Base-by-base conservation (phyloP, 257 asterid species). In the Eucommia ulmoides region DNA sequence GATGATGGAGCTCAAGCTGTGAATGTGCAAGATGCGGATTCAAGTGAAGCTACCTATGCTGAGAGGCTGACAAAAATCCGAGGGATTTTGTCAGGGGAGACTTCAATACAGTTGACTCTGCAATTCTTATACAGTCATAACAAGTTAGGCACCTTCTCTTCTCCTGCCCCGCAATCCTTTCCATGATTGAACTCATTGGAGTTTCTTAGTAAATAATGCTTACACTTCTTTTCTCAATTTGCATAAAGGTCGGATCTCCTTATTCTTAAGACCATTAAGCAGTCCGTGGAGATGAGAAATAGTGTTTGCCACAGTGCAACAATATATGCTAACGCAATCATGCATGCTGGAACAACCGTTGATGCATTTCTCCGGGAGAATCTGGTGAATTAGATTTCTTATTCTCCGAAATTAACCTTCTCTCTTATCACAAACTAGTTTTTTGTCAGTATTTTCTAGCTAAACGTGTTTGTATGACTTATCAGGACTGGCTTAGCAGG, bases 291-390 rank as follows among this genome's bases (percentile, higher is more conserved):
- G 79, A 80, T 81, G 93, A 81, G 95, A 74, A 86, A 81, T 47
- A 83, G 93, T 56, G 95, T 81, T 38, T 86, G 94, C 66, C 99
- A 83, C 54, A 91, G 99, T 72, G 99, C 99, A 54, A 86, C 97
- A 22, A 83, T 91, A 59, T 87, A 79, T 63, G 81, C 97, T 1
- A 91, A 91, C 74, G 99, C 99, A 35, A 79, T 91, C 64, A 91
- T 91, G 97, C 99, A 91, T 65, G 97, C 99, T 45, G 99, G 99
- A 60, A 91, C 99, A 24, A 91, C 99, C 10, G 97, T 83, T 9
- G 96, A 91, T 60, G 86, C 99, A 8, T 91, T 91, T 70, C 91
- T 91, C 42, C 59, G 97, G 60, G 97, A 91, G 71, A 91, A 91
- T 72, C 77, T 91, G 88, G 97, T 89, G 50, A 53, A 50, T 58